phyloP scores from a whole-genome alignment of 345 rosid species.

The Citropsis articulata region DNA sequence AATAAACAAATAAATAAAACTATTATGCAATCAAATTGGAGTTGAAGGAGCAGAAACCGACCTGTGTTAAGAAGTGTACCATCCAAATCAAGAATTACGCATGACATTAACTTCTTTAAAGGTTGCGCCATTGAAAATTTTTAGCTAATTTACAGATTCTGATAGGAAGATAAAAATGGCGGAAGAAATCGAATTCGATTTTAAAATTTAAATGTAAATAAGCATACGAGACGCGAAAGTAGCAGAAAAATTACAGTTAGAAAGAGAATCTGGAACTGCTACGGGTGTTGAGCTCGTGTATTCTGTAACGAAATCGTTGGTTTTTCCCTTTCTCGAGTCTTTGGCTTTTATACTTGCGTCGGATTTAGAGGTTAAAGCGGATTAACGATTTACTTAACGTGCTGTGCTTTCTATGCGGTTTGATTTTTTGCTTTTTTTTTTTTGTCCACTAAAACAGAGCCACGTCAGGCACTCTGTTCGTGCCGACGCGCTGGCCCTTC shows the following conservation, averaged over 20 bases:
- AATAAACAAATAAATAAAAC: neutral
- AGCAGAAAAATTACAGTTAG: neutral
- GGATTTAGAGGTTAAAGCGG: neutral
- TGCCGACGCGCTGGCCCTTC: too few relatives aligned
- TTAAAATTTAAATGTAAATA: neutral
- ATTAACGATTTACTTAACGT: neutral
- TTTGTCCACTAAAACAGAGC: too few relatives aligned
- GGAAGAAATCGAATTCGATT: neutral
- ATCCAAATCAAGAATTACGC: conserved; percentile 21
- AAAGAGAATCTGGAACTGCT: neutral
- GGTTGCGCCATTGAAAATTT: neutral
- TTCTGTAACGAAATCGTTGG: neutral
- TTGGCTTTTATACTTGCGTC: neutral
- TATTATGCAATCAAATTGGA: neutral
- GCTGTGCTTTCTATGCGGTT: neutral
- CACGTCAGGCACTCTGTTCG: too few relatives aligned
- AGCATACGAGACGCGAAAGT: neutral
- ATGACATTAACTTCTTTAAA: conserved; percentile 11
- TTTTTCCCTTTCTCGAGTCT: neutral
- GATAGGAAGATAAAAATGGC: neutral
- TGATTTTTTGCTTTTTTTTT: too few relatives aligned
- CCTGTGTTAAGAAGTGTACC: conserved; percentile 21
- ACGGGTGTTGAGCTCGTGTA: neutral
- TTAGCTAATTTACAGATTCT: neutral
- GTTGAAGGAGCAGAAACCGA: neutral